Base-by-base conservation (phyloP, 331 rosid genomes). In the Prunus yedoensis region DNA sequence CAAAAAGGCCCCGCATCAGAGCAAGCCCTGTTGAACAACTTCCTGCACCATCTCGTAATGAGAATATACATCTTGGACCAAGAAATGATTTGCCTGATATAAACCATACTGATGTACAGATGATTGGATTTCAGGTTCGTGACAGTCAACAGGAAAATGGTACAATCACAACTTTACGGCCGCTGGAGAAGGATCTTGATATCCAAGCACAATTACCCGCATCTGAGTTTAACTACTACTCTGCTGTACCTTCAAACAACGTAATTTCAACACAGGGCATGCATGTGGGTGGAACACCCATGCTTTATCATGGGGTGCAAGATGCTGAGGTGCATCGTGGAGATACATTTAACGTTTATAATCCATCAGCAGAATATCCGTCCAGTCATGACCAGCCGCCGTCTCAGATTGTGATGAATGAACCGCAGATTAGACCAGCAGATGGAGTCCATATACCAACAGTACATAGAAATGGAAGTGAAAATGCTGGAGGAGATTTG, bases 301-400 rank as follows among this genome's bases (percentile, higher is more conserved):
- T 88, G 82, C 87, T 81, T 28, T 84, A 75, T 84, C 85, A 85
- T 18, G 85, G 78, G 71, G 64, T 80, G 86, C 97, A 79, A 85
- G 87, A 83, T 84, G 70, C 85, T 57, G 84, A 71, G 73, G 62
- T 83, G 58, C 86, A 80, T 69, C 87, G 76, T 23, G 88, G 80
- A 80, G 77, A 79, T 81, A 68, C 77, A 54, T 85, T 75, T 74
- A 75, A 80, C 74, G 63, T 67, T 46, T 94, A 81, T 78, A 75
- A 80, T 80, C 81, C 92, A 2, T 68, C 73, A 1, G 70, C 70
- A 18, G 91, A 78, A 25, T 87, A 84, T 68, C 82, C 71, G n/a
- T 82, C 80, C 10, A 68, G 56, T 70, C 89, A 79, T 49, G 83
- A 79, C 13, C 77, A 68, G 73, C 94, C 74, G 80, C 91, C 43